A percentile compares a stretch with the other conserved stretches of the same genome.
phyloP scores from a whole-genome alignment of 768 basidiomycete genomes.

The Coprinopsis sp. region DNA sequence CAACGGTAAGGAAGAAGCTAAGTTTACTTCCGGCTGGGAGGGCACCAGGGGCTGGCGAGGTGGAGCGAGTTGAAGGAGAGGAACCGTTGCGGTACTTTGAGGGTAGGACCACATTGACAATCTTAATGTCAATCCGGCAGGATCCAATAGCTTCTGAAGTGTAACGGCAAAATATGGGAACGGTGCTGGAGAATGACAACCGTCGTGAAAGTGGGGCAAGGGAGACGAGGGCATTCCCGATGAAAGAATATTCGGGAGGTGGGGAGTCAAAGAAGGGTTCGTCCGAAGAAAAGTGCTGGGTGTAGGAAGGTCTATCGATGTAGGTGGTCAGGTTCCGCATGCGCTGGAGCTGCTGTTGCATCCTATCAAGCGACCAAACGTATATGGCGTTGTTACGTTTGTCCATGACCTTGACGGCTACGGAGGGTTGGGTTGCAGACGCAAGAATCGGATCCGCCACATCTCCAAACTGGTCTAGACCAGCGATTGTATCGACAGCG shows the following conservation, averaged over 20 bases:
- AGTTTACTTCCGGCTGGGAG: slow-evolving; percentile 77
- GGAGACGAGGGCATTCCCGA: slow-evolving; percentile 82
- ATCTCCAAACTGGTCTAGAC: slow-evolving; percentile 88
- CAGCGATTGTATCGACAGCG: slow-evolving; percentile 79
- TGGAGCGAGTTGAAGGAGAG: slow-evolving; percentile 43
- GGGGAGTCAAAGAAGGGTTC: slow-evolving; percentile 91
- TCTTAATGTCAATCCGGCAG: slow-evolving; percentile 81
- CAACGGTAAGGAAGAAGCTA: slow-evolving; percentile 79
- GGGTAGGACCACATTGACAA: slow-evolving; percentile 64
- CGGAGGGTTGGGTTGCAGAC: slow-evolving; percentile 72
- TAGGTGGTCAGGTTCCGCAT: slow-evolving; percentile 93
- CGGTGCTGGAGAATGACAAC: slow-evolving; percentile 65
- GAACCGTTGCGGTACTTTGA: slow-evolving; percentile 60
- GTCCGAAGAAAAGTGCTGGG: slow-evolving; percentile 89
- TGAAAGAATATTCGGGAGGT: slow-evolving; percentile 86
- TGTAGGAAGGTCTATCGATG: slow-evolving; percentile 88
- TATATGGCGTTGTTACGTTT: slow-evolving; percentile 83
- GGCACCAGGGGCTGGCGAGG: slow-evolving; percentile 67
- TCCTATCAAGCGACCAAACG: slow-evolving; percentile 84
- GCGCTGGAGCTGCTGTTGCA: slow-evolving; percentile 83
- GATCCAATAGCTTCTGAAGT: slow-evolving; percentile 95
- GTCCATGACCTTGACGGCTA: slow-evolving; percentile 90
- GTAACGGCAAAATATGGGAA: slow-evolving; percentile 91
- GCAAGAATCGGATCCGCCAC: slow-evolving; percentile 79
- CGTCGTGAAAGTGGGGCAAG: slow-evolving; percentile 76